Evolutionary conservation across 768 basidiomycete genomes (phyloP), one percentile per base, ranked within the genome.

Genomic region (Lentinus brumalis): DNA sequence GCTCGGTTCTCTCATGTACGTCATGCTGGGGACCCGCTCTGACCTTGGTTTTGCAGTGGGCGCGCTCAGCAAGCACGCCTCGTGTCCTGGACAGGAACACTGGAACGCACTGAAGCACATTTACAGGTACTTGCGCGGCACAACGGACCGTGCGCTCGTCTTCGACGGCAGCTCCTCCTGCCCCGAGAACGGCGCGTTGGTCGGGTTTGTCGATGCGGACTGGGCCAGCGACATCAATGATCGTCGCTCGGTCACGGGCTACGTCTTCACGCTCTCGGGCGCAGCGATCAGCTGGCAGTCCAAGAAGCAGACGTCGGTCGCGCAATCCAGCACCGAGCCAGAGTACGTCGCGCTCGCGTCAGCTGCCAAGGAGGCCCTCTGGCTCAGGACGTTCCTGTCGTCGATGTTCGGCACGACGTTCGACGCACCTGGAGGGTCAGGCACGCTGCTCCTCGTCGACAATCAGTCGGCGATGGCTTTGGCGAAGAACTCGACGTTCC

Each of bases 1-100:
- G 7, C 53, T 59, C 5, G 52, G 58, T 11, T 58, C 57, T 26
- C 35, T 59, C 35, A 51, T 59, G n/a, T 59, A 59, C 15, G 53
- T 59, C 14, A 59, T 59, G 58, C 40, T 74, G 1, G 69, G 65
- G 5, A 76, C 76, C 0, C 69, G 73, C 1, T 77, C 77, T 1
- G 78, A 81, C 58, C 79, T 81, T 40, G 65, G 74, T 0, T 79
- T 69, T 60, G 69, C 77, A 1, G 75, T 78, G 8, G 61, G 67
- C 1, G 61, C 64, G 1, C 64, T 82, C 0, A 61, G 70, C 4
- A 75, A 75, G 32, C 79, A 74, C 61, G 61, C 67, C 5, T 35
- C 59, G 2, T 74, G 77, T 53, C 79, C 77, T 29, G 49, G 46
- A 21, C 39, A 60, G 12, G 59, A 60, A 12, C 59, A 60, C 49